These are phyloP conservation scores for Pseudogymnoascus sp. DNA, from an alignment of 2,329 filamentous ascomycete genomes.

Conservation along the genomic window DNA sequence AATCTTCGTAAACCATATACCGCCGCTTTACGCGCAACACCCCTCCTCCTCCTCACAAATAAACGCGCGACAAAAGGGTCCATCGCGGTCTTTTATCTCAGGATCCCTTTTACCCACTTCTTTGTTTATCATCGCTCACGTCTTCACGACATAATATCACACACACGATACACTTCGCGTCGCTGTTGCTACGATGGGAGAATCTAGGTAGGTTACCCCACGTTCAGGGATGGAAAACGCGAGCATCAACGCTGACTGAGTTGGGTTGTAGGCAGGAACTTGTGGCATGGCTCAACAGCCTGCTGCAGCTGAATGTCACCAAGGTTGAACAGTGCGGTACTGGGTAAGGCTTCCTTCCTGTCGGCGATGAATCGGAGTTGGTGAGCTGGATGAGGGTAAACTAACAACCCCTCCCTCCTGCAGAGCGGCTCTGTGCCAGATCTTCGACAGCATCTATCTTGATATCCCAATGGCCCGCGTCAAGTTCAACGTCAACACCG, in stretches of 20 bases:
- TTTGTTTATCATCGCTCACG: not conserved
- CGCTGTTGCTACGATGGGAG: constrained; percentile 1
- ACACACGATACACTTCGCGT: not conserved
- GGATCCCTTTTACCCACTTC: not conserved
- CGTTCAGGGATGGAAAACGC: not conserved
- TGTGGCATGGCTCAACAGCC: constrained; percentile 91
- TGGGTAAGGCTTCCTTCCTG: constrained; percentile 53
- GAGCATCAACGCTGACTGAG: not conserved
- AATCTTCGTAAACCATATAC: constrained; percentile 5
- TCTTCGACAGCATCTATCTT: constrained; percentile 96
- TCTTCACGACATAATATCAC: not conserved
- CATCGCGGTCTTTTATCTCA: not conserved
- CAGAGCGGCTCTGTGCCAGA: constrained; percentile 90
- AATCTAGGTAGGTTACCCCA: constrained; percentile 8
- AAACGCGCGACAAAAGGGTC: not conserved
- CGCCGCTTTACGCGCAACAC: constrained; percentile 6
- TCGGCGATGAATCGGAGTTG: not conserved
- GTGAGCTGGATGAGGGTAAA: not conserved
- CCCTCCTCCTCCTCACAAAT: not conserved
- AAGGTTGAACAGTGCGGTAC: constrained; percentile 99
- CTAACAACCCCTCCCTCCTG: constrained; percentile 22
- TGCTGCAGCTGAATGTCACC: constrained; percentile 94
- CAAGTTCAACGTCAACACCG: constrained; percentile 96
- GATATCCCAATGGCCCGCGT: constrained; percentile 92
- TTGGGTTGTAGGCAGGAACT: constrained; percentile 71